Evolutionary conservation across 2,329 filamentous ascomycete genomes (phyloP).

Genomic region (Ciborinia camelliae): DNA sequence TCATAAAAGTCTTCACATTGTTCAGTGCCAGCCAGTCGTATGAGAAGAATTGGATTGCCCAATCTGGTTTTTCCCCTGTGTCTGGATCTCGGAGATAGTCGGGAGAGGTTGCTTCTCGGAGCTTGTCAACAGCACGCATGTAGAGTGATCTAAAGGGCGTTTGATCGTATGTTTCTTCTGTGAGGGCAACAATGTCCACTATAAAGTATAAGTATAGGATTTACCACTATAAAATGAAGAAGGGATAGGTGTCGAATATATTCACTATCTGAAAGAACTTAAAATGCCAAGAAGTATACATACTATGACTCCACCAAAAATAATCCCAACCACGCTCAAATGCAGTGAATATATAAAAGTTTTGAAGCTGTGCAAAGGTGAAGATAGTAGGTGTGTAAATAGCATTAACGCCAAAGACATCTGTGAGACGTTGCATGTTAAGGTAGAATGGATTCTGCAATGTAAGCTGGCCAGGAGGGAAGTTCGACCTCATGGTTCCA

Average conservation of each 20-base stretch:
- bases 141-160: slow-evolving; percentile 45
- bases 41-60: slow-evolving; percentile 40
- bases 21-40: slow-evolving; percentile 55
- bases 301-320: slow-evolving; percentile 57
- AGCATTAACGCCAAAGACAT: slow-evolving; percentile 50
- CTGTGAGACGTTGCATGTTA: slow-evolving; percentile 47
- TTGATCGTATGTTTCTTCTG: background rate
- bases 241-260: slow-evolving; percentile 1
- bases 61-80: background rate
- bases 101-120: slow-evolving; percentile 45
- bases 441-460: slow-evolving; percentile 56
- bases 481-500: slow-evolving; percentile 52
- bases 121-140: slow-evolving; percentile 52
- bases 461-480: slow-evolving; percentile 44
- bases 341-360: slow-evolving; percentile 50
- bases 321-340: slow-evolving; percentile 45
- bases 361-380: slow-evolving; percentile 54
- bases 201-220: background rate
- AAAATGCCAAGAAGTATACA: slow-evolving; percentile 42
- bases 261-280: slow-evolving; percentile 13
- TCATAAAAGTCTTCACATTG: slow-evolving; percentile 41
- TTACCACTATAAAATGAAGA: background rate
- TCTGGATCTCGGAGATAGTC: background rate
- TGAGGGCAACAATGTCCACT: background rate
- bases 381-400: slow-evolving; percentile 50